Percentiles rank a stretch among this genome's conserved stretches.
phyloP scores from a whole-genome alignment of 2,329 filamentous ascomycete species.

The Cordyceps pruinosa region DNA sequence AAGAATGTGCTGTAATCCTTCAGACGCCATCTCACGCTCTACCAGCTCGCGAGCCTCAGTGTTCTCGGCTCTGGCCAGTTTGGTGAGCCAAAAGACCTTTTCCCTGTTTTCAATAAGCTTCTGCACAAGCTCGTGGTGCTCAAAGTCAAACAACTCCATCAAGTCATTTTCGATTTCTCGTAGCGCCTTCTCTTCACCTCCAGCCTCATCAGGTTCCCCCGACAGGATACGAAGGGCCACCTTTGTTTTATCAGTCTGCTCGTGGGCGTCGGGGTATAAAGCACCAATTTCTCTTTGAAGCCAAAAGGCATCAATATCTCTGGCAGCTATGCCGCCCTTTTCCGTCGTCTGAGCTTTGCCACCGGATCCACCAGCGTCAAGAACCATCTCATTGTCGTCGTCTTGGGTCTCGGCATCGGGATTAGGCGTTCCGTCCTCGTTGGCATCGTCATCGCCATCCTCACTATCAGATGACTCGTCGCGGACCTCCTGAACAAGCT shows the following conservation, averaged over 20 bases:
- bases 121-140: constrained; percentile 86
- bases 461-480: constrained; percentile 83
- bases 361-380: constrained; percentile 57
- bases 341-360: constrained; percentile 43
- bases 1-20: constrained; percentile 78
- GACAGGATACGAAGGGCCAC: constrained; percentile 77
- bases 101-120: constrained; percentile 88
- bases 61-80: constrained; percentile 74
- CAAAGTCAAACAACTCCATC: constrained; percentile 97
- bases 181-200: constrained; percentile 75
- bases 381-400: constrained; percentile 68
- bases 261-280: constrained; percentile 85
- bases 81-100: constrained; percentile 92
- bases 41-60: constrained; percentile 68
- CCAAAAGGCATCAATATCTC: constrained; percentile 97
- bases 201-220: constrained; percentile 60
- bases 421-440: constrained; percentile 46
- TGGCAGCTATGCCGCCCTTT: constrained; percentile 63
- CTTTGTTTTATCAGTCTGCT: constrained; percentile 86
- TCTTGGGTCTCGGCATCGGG: constrained; percentile 48
- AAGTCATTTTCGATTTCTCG: constrained; percentile 96
- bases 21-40: constrained; percentile 85
- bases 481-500: constrained; percentile 75
- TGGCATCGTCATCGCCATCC: constrained; percentile 56
- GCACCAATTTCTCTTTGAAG: constrained; percentile 85